Evolutionary conservation across 202 grass and related monocot genomes (phyloP).

Genomic region (Miscanthus sacchariflorus): DNA sequence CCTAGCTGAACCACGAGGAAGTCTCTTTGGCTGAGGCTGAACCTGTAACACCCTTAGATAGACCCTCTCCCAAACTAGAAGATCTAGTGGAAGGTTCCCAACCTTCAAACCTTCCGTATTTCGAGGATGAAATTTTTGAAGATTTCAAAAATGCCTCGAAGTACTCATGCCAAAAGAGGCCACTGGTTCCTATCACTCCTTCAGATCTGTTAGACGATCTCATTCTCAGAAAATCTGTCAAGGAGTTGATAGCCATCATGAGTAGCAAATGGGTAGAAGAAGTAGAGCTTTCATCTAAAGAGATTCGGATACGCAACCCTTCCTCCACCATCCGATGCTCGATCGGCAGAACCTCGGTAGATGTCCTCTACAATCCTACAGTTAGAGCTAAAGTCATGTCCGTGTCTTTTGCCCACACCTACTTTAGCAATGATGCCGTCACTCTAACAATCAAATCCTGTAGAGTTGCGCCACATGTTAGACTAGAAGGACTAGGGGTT

Average conservation of each 20-base stretch:
- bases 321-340: too few species aligned
- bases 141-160: neutral
- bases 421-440: neutral
- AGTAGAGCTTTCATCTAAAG: neutral
- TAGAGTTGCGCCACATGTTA: neutral
- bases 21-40: too few species aligned
- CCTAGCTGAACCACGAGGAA: too few species aligned
- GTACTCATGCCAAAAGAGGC: accelerated
- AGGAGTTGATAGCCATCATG: neutral
- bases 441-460: neutral
- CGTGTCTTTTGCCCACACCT: accelerated
- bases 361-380: neutral
- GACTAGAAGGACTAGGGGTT: too few species aligned
- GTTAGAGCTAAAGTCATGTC: neutral
- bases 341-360: too few species aligned
- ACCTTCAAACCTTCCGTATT: too few species aligned
- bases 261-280: neutral
- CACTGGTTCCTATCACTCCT: neutral
- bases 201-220: accelerated
- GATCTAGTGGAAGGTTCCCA: too few species aligned
- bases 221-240: neutral
- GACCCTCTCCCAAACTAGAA: too few species aligned
- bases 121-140: too few species aligned
- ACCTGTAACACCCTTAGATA: too few species aligned
- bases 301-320: neutral